Base-by-base conservation (phyloP, 495 filamentous ascomycete genomes). In the Gamarada debralockiae region DNA sequence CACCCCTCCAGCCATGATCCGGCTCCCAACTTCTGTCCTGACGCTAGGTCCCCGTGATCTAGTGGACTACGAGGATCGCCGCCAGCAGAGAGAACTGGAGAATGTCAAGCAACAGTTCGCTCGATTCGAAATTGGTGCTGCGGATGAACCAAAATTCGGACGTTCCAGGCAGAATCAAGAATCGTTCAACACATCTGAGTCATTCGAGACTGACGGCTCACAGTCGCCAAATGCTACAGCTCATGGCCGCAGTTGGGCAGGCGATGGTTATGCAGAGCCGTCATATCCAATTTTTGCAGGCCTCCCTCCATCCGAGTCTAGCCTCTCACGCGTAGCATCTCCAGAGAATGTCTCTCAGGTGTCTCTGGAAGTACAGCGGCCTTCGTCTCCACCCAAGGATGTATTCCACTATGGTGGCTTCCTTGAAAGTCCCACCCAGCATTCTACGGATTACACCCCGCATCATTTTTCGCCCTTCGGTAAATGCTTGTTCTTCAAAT, bases 21-120 rank as follows among this genome's bases (percentile, higher is more conserved):
- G 82, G 53, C 64, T 75, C 21, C 63, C 66, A 33, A 74, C 76
- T 10, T 81, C 79, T 0, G 65, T 70, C 29, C 75, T 86, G 58
- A 65, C 66, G 7, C 61, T 85, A 34, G 74, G 72, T 24, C 71
- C 75, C 29, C 64, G 70, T 12, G 83, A 86, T 60, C 59, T 86
- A 24, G 66, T 68, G 56, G 72, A 78, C 37, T 69, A 70, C 18
- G 69, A 73, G 14, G 54, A 64, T 6, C 73, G 74, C 29, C 67
- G 69, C 23, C 27, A 29, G 27, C 4, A 29, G 10, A 4, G 27
- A 29, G 27, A 29, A 29, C 27, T 29, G 27, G 27, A 29, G 27
- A 29, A 29, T 10, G 10, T 29, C 27, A 29, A 29, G 10, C 4
- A 15, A 33, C 17, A 48, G 22, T 29, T 38, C 70, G 70, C 44